Conservation (phyloP, 208 protist genomes). For the Wallacemonas rigidus region DNA sequence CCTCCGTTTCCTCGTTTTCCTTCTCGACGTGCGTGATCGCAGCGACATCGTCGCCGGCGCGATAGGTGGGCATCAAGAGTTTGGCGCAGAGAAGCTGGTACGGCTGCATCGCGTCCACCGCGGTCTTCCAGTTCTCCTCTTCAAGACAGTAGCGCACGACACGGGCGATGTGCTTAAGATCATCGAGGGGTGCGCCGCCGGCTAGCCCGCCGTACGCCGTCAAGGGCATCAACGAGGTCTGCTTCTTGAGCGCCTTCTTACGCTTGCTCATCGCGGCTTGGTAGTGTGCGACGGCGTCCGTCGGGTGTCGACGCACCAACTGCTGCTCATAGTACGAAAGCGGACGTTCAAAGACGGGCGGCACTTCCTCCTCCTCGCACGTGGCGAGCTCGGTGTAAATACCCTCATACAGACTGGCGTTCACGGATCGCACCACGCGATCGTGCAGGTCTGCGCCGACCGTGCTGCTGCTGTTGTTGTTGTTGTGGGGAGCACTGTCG, state of each 20-base stretch:
- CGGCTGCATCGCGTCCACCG: conserved; percentile 5
- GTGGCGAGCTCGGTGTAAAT: not conserved
- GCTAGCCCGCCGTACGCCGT: conserved; percentile 9
- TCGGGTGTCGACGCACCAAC: conserved; percentile 2
- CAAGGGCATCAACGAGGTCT: conserved; percentile 18
- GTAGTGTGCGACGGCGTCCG: conserved; percentile 9
- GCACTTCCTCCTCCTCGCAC: conserved; percentile 15
- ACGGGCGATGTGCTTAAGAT: conserved; percentile 11
- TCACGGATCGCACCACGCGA: conserved; percentile 8
- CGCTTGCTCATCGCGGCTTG: conserved; percentile 3
- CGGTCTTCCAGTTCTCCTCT: conserved; percentile 19
- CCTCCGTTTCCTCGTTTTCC: not conserved
- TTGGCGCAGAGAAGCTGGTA: conserved; percentile 10
- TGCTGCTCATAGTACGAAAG: conserved; percentile 15
- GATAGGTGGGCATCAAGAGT: conserved; percentile 3
- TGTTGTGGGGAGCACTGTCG: not conserved
- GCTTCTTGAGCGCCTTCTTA: not conserved
- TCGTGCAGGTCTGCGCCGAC: not conserved
- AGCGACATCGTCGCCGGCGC: not conserved
- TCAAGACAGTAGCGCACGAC: conserved; percentile 22
- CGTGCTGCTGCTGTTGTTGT: not conserved
- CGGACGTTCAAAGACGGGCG: conserved; percentile 13
- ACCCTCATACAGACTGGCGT: not conserved
- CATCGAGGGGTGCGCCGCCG: conserved; percentile 4
- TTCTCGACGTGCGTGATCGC: not conserved